Evolutionary conservation across 805 yeast genomes (phyloP).

Genomic region (Debaryomyces prosopidis): DNA sequence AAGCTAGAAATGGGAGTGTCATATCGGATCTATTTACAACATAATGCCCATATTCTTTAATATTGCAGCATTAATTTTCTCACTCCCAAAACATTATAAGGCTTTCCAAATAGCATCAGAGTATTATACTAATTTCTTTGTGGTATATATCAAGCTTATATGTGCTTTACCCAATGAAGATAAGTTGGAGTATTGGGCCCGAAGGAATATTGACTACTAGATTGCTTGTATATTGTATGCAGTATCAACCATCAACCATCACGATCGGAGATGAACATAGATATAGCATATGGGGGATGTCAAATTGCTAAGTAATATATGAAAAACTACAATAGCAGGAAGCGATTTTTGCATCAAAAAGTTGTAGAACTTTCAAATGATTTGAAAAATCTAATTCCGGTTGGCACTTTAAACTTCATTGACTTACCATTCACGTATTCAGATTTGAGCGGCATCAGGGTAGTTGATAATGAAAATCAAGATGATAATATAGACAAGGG

Average conservation of each 20-base stretch:
- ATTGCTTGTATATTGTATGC: not conserved
- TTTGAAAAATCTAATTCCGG: slow-evolving; percentile 37
- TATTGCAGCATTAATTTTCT: too few relatives aligned
- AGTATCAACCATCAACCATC: not conserved
- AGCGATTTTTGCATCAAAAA: slow-evolving; percentile 38
- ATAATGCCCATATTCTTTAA: too few relatives aligned
- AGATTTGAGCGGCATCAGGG: slow-evolving; percentile 25
- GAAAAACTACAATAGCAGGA: not conserved
- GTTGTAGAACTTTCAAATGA: slow-evolving; percentile 38
- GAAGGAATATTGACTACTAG: too few relatives aligned
- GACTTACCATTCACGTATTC: slow-evolving; percentile 42
- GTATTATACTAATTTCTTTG: too few relatives aligned
- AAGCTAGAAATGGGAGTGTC: too few relatives aligned
- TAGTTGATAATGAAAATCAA: slow-evolving; percentile 17
- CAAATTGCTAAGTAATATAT: not conserved
- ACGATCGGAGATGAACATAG: not conserved
- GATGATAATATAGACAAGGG: not conserved
- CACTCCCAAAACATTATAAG: too few relatives aligned
- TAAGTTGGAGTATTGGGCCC: too few relatives aligned
- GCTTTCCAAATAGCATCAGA: too few relatives aligned
- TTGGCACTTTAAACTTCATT: slow-evolving; percentile 50
- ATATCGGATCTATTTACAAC: too few relatives aligned
- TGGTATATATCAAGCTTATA: too few relatives aligned
- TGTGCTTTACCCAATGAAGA: too few relatives aligned
- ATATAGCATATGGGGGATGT: too few relatives aligned